Percentiles rank a stretch among this genome's conserved stretches.
Conservation (phyloP, 2,329 filamentous ascomycete species). For the Pseudogymnoascus pannorum region DNA sequence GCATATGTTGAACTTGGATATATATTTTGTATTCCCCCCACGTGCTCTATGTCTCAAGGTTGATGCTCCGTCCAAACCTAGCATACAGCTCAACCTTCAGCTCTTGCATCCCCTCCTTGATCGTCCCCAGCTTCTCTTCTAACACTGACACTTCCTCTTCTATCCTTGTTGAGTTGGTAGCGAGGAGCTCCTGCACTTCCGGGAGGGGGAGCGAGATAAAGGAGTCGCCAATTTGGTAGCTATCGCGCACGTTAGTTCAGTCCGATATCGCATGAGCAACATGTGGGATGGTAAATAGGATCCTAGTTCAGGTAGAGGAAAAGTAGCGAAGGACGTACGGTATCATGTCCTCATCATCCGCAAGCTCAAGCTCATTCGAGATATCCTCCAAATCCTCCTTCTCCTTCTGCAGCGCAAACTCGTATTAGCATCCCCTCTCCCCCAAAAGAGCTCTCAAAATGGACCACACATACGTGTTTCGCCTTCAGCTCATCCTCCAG, state of each 20-base stretch:
- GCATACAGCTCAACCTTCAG: slow-evolving; percentile 91
- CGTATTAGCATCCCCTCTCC: slow-evolving; percentile 14
- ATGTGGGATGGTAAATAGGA: not conserved
- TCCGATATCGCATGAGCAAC: too few relatives aligned
- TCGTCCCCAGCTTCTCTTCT: slow-evolving; percentile 66
- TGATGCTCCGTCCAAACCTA: slow-evolving; percentile 93
- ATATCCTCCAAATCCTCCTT: slow-evolving; percentile 97
- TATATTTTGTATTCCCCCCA: slow-evolving; percentile 2
- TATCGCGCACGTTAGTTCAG: slow-evolving; percentile 32
- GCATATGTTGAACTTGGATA: not conserved
- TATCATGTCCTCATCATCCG: slow-evolving; percentile 88
- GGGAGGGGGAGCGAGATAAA: slow-evolving; percentile 81
- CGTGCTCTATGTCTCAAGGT: slow-evolving; percentile 70
- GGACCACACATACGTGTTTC: slow-evolving; percentile 59
- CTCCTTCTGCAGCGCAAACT: slow-evolving; percentile 68
- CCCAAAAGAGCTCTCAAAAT: not conserved
- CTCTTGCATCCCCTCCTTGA: slow-evolving; percentile 80
- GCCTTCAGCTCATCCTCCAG: slow-evolving; percentile 73
- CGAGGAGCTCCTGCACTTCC: slow-evolving; percentile 81
- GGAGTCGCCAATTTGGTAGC: slow-evolving; percentile 93
- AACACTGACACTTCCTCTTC: slow-evolving; percentile 68
- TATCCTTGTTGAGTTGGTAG: slow-evolving; percentile 61
- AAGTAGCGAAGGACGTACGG: slow-evolving; percentile 52
- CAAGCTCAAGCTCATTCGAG: slow-evolving; percentile 81
- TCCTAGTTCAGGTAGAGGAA: not conserved